Conservation (phyloP, 129 eudicot species). For the Pseudognaphalium luteoalbum region DNA sequence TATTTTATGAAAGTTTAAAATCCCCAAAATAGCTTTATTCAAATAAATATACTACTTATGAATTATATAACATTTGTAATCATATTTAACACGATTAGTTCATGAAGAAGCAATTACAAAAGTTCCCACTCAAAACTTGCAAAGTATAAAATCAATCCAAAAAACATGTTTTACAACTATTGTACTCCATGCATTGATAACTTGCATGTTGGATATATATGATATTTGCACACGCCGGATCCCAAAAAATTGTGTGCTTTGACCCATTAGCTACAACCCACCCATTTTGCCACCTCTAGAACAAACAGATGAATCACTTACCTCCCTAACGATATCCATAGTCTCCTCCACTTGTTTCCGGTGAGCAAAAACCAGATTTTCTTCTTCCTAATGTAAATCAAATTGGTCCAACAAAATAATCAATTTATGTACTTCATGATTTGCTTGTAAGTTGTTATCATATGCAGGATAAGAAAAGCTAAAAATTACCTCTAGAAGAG, state of each 20-base stretch:
- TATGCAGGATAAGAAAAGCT: not conserved
- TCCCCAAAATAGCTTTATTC: not conserved
- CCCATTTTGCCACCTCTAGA: slow-evolving; percentile 6
- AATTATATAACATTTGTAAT: too few relatives aligned
- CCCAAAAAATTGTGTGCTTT: not conserved
- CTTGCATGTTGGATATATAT: too few relatives aligned
- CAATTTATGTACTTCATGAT: not conserved
- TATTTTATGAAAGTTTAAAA: too few relatives aligned
- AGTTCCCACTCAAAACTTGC: too few relatives aligned
- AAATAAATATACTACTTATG: not conserved
- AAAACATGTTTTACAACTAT: too few relatives aligned
- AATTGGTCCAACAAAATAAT: slow-evolving; percentile 7
- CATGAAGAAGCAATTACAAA: too few relatives aligned
- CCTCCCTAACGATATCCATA: slow-evolving; percentile 67
- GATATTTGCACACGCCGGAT: too few relatives aligned
- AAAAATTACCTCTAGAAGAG: slow-evolving; percentile 49
- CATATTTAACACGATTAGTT: too few relatives aligned
- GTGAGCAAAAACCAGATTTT: slow-evolving; percentile 61
- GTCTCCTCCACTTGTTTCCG: slow-evolving; percentile 65
- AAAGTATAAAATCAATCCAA: too few relatives aligned
- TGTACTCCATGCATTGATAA: too few relatives aligned
- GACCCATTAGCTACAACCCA: not conserved
- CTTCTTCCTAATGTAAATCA: slow-evolving; percentile 58
- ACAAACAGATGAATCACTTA: slow-evolving; percentile 17
- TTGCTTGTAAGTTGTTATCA: not conserved